Conservation (phyloP, 1,139 yeast genomes). For the Saccharomyces hybrid region DNA sequence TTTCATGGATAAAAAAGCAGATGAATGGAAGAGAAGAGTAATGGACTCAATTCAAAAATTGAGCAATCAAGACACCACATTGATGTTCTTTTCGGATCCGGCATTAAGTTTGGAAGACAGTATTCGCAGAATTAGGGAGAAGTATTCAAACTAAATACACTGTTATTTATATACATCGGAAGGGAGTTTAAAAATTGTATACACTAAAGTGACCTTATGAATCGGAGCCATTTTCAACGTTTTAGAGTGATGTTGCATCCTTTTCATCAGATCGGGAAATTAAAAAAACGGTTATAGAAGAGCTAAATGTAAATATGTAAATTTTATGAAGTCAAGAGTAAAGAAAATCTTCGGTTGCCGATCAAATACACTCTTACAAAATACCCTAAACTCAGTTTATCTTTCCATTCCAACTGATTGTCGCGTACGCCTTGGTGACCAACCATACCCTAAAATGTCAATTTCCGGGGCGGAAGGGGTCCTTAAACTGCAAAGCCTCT, state of each 20-base stretch:
- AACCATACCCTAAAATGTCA: neutral
- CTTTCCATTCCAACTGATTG: neutral
- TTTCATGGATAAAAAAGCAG: conserved; percentile 35
- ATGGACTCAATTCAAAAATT: conserved; percentile 28
- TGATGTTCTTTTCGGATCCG: conserved; percentile 29
- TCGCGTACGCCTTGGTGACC: neutral
- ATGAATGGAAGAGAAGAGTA: conserved; percentile 38
- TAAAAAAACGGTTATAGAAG: neutral
- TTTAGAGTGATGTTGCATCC: neutral
- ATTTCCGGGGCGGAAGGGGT: neutral
- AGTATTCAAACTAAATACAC: neutral
- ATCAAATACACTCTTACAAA: neutral
- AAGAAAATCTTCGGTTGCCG: neutral
- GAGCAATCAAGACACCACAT: conserved; percentile 12
- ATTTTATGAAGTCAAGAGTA: neutral
- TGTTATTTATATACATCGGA: neutral
- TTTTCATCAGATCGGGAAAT: neutral
- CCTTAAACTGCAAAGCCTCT: neutral
- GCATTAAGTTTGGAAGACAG: conserved; percentile 22
- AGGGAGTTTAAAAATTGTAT: conserved; percentile 40
- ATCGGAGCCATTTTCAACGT: neutral
- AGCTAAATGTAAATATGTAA: neutral
- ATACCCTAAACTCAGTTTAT: neutral
- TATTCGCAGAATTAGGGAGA: conserved; percentile 6
- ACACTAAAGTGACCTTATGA: neutral